Evolutionary conservation across 805 yeast genomes (phyloP).

Genomic region (Wickerhamiella siamensis): DNA sequence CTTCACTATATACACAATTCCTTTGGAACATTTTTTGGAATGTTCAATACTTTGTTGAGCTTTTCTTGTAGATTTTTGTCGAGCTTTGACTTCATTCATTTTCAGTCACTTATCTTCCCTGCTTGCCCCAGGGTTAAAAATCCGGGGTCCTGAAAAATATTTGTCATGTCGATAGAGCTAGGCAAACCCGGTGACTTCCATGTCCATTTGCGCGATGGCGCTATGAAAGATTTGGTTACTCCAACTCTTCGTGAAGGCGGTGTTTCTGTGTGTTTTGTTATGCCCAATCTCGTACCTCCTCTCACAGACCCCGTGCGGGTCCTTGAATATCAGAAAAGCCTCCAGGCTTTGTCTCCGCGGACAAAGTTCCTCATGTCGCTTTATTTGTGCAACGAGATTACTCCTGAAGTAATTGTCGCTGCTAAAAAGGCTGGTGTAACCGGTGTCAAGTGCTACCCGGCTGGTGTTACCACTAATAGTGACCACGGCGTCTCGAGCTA

Average conservation of each 20-base stretch:
- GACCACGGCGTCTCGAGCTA: conserved; percentile 84
- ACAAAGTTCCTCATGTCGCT: conserved; percentile 88
- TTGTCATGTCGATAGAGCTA: conserved; percentile 16
- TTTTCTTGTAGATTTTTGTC: too few species aligned
- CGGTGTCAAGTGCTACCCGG: conserved; percentile 96
- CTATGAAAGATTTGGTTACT: conserved; percentile 80
- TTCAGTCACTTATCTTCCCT: too few species aligned
- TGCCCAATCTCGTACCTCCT: conserved; percentile 96
- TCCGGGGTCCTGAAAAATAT: too few species aligned
- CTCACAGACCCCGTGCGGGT: conserved; percentile 63
- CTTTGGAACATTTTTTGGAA: too few species aligned
- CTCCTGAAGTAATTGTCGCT: conserved; percentile 69
- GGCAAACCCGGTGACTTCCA: conserved; percentile 58
- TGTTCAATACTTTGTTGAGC: too few species aligned
- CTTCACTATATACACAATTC: too few species aligned
- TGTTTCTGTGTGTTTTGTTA: conserved; percentile 74
- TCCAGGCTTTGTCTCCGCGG: conserved; percentile 55
- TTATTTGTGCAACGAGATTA: conserved; percentile 60
- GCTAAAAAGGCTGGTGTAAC: conserved; percentile 60
- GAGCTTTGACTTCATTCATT: too few species aligned
- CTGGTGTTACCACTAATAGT: conserved; percentile 98
- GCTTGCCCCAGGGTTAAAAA: too few species aligned
- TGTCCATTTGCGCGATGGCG: conserved; percentile 88
- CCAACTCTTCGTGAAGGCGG: conserved; percentile 91
- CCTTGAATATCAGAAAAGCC: conserved; percentile 45